A percentile compares a stretch with the other conserved stretches of the same genome.
Evolutionary conservation across 768 basidiomycete genomes (phyloP).

Genomic region (Rhizopogon vulgaris): DNA sequence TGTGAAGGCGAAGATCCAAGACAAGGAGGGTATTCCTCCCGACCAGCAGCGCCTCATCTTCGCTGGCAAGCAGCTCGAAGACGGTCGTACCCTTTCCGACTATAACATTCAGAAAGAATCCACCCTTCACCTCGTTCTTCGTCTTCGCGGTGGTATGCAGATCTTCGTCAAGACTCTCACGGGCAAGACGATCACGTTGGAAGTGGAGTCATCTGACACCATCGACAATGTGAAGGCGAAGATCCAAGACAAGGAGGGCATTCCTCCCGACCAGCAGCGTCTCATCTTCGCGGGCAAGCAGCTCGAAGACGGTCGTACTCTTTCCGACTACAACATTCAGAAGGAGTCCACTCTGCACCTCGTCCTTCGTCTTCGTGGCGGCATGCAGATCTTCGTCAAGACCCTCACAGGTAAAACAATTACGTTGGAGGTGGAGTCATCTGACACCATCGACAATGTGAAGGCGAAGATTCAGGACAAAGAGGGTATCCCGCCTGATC

Average conservation of each 20-base stretch:
- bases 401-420: conserved; percentile 74
- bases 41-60: conserved; percentile 90
- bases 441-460: conserved; percentile 72
- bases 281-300: conserved; percentile 71
- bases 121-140: conserved; percentile 66
- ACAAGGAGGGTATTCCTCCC: conserved; percentile 76
- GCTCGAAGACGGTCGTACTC: conserved; percentile 2
- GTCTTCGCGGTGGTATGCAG: conserved; percentile 68
- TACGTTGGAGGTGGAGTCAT: conserved; percentile 69
- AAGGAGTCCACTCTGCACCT: conserved; percentile 69
- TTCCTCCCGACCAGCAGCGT: conserved; percentile 73
- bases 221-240: conserved; percentile 75
- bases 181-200: conserved; percentile 72
- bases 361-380: conserved; percentile 65
- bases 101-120: conserved; percentile 92
- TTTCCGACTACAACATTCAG: conserved; percentile 70
- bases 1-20: conserved; percentile 83
- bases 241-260: conserved; percentile 79
- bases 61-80: conserved; percentile 92
- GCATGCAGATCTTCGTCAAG: conserved; percentile 72
- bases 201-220: conserved; percentile 71
- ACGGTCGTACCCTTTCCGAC: conserved; percentile 87
- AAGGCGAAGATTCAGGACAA: conserved; percentile 79
- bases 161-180: conserved; percentile 70
- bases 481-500: conserved; percentile 75